These are phyloP conservation scores for Reticulomyxa filosa DNA, from an alignment of 78 protist genomes.

Conservation along the genomic window DNA sequence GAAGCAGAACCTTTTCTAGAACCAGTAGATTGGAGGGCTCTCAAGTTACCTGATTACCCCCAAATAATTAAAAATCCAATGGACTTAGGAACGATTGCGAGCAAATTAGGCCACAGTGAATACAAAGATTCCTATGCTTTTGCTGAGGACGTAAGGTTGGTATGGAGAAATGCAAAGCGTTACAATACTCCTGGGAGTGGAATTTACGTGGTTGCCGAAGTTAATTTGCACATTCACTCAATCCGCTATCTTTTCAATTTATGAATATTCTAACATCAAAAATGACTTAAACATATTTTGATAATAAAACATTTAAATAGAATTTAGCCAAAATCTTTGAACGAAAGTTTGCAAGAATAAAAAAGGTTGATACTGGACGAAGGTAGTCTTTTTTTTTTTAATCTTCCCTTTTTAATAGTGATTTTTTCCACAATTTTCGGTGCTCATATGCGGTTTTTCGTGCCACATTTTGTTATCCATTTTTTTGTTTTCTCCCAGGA, in stretches of 20 bases:
- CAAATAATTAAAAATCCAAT: slow-evolving; percentile 29
- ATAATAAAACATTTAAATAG: too few species aligned
- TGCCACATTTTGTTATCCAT: too few species aligned
- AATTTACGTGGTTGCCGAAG: neutral
- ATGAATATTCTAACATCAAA: too few species aligned
- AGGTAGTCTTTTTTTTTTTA: too few species aligned
- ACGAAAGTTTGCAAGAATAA: neutral
- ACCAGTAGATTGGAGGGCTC: slow-evolving; percentile 18
- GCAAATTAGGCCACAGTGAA: neutral
- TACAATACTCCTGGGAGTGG: neutral
- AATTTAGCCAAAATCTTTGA: neutral
- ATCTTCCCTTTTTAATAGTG: too few species aligned
- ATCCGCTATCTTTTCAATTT: too few species aligned
- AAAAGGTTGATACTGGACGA: too few species aligned
- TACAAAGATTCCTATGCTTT: neutral
- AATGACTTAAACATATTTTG: too few species aligned
- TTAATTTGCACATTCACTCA: too few species aligned
- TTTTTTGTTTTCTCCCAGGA: too few species aligned
- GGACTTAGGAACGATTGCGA: slow-evolving; percentile 22
- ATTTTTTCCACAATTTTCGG: too few species aligned
- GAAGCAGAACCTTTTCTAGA: slow-evolving; percentile 11
- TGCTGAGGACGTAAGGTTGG: slow-evolving; percentile 1
- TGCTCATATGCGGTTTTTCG: too few species aligned
- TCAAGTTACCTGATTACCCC: slow-evolving; percentile 13
- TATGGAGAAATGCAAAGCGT: neutral